Conservation (phyloP, 495 filamentous ascomycete genomes). For the Apodospora peruviana region DNA sequence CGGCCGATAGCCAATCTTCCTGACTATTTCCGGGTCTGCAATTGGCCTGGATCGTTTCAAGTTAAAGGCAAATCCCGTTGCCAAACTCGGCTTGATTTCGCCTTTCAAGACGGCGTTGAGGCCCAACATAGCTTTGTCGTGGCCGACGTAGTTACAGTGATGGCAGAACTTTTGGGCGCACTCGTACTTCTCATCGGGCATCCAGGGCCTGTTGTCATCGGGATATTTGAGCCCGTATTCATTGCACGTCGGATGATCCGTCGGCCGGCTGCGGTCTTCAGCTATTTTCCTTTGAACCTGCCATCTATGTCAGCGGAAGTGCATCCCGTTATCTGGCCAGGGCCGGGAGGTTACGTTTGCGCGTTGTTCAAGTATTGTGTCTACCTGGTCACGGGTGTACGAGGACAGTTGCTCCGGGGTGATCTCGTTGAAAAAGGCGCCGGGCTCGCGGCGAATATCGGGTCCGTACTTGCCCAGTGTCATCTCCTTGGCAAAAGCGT, state of each 20-base stretch:
- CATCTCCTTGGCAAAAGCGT: conserved; percentile 17
- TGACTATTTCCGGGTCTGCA: conserved; percentile 23
- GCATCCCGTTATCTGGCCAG: no score
- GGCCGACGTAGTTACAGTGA: conserved; percentile 38
- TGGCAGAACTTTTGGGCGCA: conserved; percentile 52
- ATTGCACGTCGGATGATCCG: no score
- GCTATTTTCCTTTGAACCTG: conserved; percentile 22
- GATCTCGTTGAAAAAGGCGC: conserved; percentile 45
- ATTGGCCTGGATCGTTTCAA: conserved; percentile 19
- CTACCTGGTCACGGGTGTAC: conserved; percentile 37
- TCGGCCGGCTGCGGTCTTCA: conserved; percentile 6
- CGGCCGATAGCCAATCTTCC: conserved; percentile 30
- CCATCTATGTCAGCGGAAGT: no score
- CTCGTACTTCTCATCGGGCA: conserved; percentile 29
- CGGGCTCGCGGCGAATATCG: conserved; percentile 29
- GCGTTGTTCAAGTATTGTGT: conserved; percentile 35
- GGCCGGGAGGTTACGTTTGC: conserved; percentile 31
- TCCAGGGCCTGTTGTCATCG: conserved; percentile 26
- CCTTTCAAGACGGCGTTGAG: conserved; percentile 44
- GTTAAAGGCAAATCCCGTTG: conserved; percentile 39
- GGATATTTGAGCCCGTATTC: conserved; percentile 5
- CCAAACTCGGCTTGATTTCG: conserved; percentile 35
- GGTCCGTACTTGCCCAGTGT: conserved; percentile 23
- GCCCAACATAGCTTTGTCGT: conserved; percentile 41
- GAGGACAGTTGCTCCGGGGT: conserved; percentile 41